phyloP scores from a whole-genome alignment of 352 stramenopile genomes.

The Saprolegnia parasitica region DNA sequence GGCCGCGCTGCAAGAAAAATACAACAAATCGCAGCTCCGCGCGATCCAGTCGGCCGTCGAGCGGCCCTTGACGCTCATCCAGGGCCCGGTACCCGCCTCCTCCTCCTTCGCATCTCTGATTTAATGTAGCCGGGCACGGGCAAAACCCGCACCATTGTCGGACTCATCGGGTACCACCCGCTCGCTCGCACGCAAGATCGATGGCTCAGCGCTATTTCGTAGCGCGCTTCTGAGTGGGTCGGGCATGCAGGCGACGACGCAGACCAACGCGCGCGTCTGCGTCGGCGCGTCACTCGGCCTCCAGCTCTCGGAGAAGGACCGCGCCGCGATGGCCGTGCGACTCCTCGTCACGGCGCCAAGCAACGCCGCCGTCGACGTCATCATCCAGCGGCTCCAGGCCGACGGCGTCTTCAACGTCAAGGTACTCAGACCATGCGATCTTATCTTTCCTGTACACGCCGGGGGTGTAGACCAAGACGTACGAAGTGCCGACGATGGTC shows the following conservation, averaged over 20 bases:
- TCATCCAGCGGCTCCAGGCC: conserved; percentile 62
- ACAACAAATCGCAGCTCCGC: conserved; percentile 68
- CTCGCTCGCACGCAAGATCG: background rate
- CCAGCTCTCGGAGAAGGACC: conserved; percentile 41
- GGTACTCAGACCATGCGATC: background rate
- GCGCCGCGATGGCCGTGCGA: conserved; percentile 52
- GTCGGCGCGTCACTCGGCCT: conserved; percentile 55
- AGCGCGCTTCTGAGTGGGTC: conserved; percentile 69
- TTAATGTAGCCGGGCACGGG: conserved; percentile 59
- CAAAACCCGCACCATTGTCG: conserved; percentile 80
- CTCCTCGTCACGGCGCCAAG: conserved; percentile 71
- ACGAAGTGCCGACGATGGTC: conserved; percentile 55
- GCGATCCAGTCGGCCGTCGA: conserved; percentile 65
- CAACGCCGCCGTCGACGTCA: conserved; percentile 74
- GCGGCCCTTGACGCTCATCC: conserved; percentile 58
- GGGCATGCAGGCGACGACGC: conserved; percentile 46
- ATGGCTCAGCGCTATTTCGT: conserved; percentile 28
- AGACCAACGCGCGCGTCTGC: conserved; percentile 58
- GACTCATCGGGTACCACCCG: conserved; percentile 33
- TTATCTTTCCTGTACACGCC: background rate
- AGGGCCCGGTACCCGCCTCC: conserved; percentile 42
- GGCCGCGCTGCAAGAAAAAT: conserved; percentile 49
- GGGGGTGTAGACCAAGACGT: conserved; percentile 38
- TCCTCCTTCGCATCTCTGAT: conserved; percentile 9
- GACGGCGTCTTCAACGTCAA: conserved; percentile 51